Evolutionary conservation across 106 monocot genomes (phyloP), one percentile per base, ranked within the genome.

Genomic region (Platanthera zijinensis): DNA sequence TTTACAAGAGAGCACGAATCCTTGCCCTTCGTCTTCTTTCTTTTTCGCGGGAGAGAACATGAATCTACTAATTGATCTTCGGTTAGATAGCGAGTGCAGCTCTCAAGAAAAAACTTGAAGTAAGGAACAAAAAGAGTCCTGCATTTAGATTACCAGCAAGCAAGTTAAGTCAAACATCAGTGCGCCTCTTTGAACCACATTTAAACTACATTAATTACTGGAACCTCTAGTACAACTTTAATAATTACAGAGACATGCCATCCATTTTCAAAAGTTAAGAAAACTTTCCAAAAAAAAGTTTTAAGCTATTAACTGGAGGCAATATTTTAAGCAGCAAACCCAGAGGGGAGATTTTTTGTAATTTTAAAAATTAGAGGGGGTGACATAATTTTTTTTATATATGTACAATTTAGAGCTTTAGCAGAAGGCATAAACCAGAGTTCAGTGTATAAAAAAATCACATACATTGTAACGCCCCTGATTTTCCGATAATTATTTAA

Each of bases 51-150:
- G 15, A 56, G 75, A 70, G 71, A 54, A 52, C 15, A 50, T 48
- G 77, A 72, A 74, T 83, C 76, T 19, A 56, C 12, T 74, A 70
- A 74, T 73, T 69, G 77, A 78, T 86, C 83, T 67, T 88, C 88
- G 71, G 83, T 84, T 51, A 94, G 83, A 82, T 87, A 82, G 18
- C 59, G 82, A 4, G 78, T 78, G 21, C 82, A 91, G 53, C 88
- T 81, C 71, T 94, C 88, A 73, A 92, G 52, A 81, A 99, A 83
- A 82, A 94, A 92, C 77, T 99, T 99, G 92, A 94, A 99, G 77
- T 94, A 99, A 78, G 99, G 99, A 67, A 94, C 88, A 80, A 99
- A 99, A 57, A 99, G 77, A 25, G 99, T 92, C 80, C 99, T 99
- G 85, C 53, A 78, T 48, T 30, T 54, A 62, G 21, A 51, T 51